These are phyloP conservation scores for Gossypium trilobum DNA, from an alignment of 441 rosid species.

Conservation along the genomic window DNA sequence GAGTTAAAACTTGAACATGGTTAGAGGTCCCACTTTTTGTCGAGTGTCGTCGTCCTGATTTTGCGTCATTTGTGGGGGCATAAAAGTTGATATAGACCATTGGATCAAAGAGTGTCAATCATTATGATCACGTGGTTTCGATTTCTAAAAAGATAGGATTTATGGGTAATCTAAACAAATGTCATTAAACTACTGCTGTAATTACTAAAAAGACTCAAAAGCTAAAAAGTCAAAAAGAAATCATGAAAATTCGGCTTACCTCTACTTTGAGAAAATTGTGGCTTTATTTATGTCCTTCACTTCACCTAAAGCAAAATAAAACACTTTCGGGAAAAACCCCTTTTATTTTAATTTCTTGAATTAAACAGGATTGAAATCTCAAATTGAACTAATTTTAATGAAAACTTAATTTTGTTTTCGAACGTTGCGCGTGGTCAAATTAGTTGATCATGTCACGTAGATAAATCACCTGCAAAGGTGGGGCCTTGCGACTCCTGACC, in stretches of 20 bases:
- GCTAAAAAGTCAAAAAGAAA: background rate
- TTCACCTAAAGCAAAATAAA: background rate
- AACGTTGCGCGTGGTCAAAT: background rate
- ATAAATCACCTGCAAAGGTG: background rate
- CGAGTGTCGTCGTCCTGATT: conserved; percentile 27
- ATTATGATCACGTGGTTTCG: background rate
- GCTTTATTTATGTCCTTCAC: background rate
- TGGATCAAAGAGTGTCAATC: conserved; percentile 1
- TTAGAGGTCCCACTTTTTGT: conserved; percentile 20
- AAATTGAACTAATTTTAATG: background rate
- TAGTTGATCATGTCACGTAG: background rate
- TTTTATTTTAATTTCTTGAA: background rate
- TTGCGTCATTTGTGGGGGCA: background rate
- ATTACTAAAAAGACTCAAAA: background rate
- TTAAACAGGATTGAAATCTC: background rate
- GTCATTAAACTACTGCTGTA: background rate
- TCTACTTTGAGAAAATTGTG: background rate
- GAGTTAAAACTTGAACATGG: conserved; percentile 25
- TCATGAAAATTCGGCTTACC: background rate
- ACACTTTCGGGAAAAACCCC: background rate
- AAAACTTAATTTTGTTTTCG: background rate
- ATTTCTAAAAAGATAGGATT: background rate
- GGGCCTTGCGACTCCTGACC: background rate
- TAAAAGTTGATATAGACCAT: background rate
- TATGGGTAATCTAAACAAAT: background rate